Evolutionary conservation across 1,139 yeast species (phyloP).

Genomic region (Kodamaea alishanica): DNA sequence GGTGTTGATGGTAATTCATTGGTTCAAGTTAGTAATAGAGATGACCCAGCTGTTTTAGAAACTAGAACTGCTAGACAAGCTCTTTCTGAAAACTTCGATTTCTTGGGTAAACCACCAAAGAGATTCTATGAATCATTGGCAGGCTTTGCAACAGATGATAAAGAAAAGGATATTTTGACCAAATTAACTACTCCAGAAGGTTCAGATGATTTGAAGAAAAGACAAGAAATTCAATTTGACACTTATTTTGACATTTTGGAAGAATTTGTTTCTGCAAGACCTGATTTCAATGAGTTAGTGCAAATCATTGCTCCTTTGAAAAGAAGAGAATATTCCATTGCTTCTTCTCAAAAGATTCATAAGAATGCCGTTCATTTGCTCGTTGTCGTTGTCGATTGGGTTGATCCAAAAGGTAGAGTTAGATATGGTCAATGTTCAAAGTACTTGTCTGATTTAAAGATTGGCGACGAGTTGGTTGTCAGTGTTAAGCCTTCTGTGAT

Average conservation of each 20-base stretch:
- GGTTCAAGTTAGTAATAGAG: constrained; percentile 70
- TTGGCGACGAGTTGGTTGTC: constrained; percentile 87
- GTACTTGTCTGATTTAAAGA: constrained; percentile 70
- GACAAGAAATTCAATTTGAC: constrained; percentile 79
- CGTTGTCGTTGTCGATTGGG: constrained; percentile 96
- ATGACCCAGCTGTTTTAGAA: constrained; percentile 55
- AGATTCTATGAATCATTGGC: constrained; percentile 85
- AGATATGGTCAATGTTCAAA: constrained; percentile 95
- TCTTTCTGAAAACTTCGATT: constrained; percentile 73
- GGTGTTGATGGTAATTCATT: constrained; percentile 67
- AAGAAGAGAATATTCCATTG: constrained; percentile 98
- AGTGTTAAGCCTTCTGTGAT: constrained; percentile 95
- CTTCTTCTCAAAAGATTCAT: constrained; percentile 91
- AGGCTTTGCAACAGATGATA: constrained; percentile 65
- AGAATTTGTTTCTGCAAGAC: constrained; percentile 80
- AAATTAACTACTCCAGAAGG: constrained; percentile 74
- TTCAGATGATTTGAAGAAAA: constrained; percentile 78
- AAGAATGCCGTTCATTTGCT: constrained; percentile 87
- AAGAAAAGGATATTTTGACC: constrained; percentile 59
- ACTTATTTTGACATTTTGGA: constrained; percentile 80
- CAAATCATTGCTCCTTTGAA: constrained; percentile 79
- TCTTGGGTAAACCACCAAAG: constrained; percentile 95
- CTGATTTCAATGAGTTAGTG: constrained; percentile 67
- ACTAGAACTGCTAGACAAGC: constrained; percentile 80
- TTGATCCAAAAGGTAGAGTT: constrained; percentile 78